phyloP scores from a whole-genome alignment of 345 rosid genomes.

The Kernera saxatilis region DNA sequence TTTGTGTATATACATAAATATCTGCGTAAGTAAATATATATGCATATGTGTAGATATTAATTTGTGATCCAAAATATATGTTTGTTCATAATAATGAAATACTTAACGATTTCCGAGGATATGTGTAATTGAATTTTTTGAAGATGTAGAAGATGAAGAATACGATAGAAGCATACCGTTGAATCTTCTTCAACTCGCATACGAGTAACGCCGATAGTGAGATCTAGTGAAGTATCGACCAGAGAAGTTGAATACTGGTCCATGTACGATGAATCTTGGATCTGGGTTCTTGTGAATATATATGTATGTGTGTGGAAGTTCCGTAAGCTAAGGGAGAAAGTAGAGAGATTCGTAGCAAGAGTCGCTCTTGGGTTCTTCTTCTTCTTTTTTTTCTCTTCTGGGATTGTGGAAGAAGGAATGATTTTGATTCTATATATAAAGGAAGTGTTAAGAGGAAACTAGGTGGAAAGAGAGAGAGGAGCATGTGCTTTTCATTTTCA shows the following conservation, averaged over 20 bases:
- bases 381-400: background rate
- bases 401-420: constrained; percentile 12
- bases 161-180: constrained; percentile 22
- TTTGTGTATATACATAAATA: background rate
- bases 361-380: constrained; percentile 15
- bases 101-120: background rate
- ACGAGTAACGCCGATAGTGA: constrained; percentile 37
- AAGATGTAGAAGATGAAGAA: background rate
- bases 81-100: constrained; percentile 38
- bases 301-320: constrained; percentile 6
- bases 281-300: constrained; percentile 4
- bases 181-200: constrained; percentile 35
- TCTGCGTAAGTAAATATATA: background rate
- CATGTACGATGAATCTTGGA: constrained; percentile 34
- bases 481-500: constrained; percentile 29
- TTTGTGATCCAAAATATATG: background rate
- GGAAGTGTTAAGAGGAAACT: constrained; percentile 31
- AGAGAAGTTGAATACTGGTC: constrained; percentile 40
- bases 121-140: constrained; percentile 21
- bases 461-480: constrained; percentile 32
- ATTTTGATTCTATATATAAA: constrained; percentile 23
- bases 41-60: constrained; percentile 24
- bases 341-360: constrained; percentile 21
- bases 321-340: constrained; percentile 11
- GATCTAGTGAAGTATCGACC: constrained; percentile 57